Evolutionary conservation across 768 basidiomycete genomes (phyloP).

Genomic region (Gelatoporia subvermispora): DNA sequence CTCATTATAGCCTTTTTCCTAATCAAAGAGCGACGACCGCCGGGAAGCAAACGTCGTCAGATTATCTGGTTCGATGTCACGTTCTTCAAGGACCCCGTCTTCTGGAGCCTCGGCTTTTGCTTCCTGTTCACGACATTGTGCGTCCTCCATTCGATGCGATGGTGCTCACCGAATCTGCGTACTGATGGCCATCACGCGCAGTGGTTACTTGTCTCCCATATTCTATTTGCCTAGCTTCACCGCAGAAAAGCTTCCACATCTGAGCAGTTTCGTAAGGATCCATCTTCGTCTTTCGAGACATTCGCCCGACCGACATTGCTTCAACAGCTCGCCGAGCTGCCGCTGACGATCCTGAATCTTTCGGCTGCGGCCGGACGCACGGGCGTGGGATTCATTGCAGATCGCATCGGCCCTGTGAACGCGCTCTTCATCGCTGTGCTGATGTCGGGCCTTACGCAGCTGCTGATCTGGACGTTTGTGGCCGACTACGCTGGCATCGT

Average conservation of each 20-base stretch:
- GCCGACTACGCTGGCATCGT: slow-evolving; percentile 17
- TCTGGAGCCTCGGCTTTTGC: slow-evolving; percentile 18
- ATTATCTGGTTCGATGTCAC: slow-evolving; percentile 18
- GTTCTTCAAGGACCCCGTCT: slow-evolving; percentile 16
- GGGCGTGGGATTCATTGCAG: slow-evolving; percentile 15
- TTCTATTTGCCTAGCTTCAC: slow-evolving; percentile 16
- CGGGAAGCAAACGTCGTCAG: slow-evolving; percentile 5
- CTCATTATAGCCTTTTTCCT: slow-evolving; percentile 13
- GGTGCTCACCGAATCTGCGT: neutral
- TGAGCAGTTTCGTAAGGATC: slow-evolving; percentile 8
- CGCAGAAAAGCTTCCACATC: slow-evolving; percentile 6
- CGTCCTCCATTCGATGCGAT: neutral
- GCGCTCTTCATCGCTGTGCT: slow-evolving; percentile 12
- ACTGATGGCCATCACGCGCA: neutral
- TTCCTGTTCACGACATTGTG: slow-evolving; percentile 18
- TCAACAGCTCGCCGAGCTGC: slow-evolving; percentile 9
- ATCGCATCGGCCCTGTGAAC: slow-evolving; percentile 17
- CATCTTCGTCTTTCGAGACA: neutral
- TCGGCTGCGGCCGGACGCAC: slow-evolving; percentile 16
- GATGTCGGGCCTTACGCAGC: slow-evolving; percentile 17
- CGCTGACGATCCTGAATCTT: slow-evolving; percentile 16
- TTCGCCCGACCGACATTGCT: neutral
- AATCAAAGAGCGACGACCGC: slow-evolving; percentile 13
- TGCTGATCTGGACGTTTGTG: slow-evolving; percentile 18
- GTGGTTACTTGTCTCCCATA: slow-evolving; percentile 16